Percentiles rank a stretch among this genome's conserved stretches.
Evolutionary conservation across 495 filamentous ascomycete species (phyloP).

Genomic region (Hypoxylon cercidicola): DNA sequence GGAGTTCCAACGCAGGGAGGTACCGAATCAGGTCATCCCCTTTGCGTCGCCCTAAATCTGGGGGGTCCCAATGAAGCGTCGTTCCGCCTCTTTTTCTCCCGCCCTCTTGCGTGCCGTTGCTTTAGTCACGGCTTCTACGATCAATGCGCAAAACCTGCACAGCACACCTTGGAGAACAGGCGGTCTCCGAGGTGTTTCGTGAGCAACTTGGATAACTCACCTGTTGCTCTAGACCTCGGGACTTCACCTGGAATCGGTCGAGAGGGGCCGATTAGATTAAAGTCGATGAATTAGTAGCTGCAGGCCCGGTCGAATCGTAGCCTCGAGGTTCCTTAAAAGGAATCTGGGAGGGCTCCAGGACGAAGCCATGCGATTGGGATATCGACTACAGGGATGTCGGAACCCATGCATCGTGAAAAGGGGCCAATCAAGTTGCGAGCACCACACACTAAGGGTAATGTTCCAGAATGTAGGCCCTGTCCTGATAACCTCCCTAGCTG

Average conservation of each 20-base stretch:
- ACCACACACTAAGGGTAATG: constrained; percentile 25
- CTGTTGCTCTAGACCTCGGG: no score
- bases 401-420: constrained; percentile 17
- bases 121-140: not conserved
- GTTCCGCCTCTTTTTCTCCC: no score
- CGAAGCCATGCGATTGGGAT: constrained; percentile 17
- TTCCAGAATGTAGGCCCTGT: constrained; percentile 24
- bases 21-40: constrained; percentile 10
- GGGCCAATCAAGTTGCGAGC: constrained; percentile 20
- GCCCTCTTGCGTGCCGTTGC: no score
- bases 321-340: constrained; percentile 23
- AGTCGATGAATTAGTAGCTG: constrained; percentile 17
- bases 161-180: not conserved
- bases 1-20: constrained; percentile 2
- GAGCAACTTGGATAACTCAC: not conserved
- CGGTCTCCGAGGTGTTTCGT: not conserved
- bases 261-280: constrained; percentile 23
- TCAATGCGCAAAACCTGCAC: not conserved
- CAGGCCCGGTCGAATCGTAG: constrained; percentile 11
- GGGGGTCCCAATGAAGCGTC: not conserved
- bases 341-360: constrained; percentile 19
- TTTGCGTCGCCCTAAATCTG: constrained; percentile 12
- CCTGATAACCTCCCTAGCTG: constrained; percentile 26
- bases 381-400: constrained; percentile 25
- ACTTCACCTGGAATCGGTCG: not conserved